These are phyloP conservation scores for Botrytis elliptica DNA, from an alignment of 2,329 filamentous ascomycete genomes.

Conservation along the genomic window DNA sequence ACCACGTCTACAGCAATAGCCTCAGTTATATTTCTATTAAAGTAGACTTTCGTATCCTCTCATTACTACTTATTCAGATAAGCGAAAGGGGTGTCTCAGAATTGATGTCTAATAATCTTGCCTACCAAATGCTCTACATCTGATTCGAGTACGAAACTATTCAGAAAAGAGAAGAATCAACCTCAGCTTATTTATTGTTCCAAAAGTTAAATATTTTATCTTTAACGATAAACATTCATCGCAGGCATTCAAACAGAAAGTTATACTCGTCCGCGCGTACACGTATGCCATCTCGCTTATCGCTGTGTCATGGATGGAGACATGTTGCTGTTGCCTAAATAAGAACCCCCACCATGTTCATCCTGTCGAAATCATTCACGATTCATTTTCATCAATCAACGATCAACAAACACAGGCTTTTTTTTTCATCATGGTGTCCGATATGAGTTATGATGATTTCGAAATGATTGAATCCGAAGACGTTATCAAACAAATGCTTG, in stretches of 20 bases:
- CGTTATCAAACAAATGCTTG: background rate
- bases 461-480: slow-evolving; percentile 3
- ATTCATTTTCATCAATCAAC: background rate
- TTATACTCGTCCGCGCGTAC: background rate
- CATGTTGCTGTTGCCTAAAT: background rate
- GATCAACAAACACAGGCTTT: no score
- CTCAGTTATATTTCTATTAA: background rate
- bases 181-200: background rate
- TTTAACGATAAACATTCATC: background rate
- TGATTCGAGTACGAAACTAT: background rate
- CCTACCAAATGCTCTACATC: background rate
- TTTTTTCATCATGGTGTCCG: background rate
- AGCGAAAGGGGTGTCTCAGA: background rate
- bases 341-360: background rate
- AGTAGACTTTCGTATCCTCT: background rate
- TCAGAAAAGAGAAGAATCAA: background rate
- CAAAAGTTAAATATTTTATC: background rate
- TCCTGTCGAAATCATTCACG: background rate
- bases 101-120: background rate
- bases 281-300: slow-evolving; percentile 5
- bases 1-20: background rate
- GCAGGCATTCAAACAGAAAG: background rate
- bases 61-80: background rate
- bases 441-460: background rate
- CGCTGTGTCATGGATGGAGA: background rate